These are phyloP conservation scores for Tympanopsis confertula DNA, from an alignment of 2,329 filamentous ascomycete genomes.

Conservation along the genomic window DNA sequence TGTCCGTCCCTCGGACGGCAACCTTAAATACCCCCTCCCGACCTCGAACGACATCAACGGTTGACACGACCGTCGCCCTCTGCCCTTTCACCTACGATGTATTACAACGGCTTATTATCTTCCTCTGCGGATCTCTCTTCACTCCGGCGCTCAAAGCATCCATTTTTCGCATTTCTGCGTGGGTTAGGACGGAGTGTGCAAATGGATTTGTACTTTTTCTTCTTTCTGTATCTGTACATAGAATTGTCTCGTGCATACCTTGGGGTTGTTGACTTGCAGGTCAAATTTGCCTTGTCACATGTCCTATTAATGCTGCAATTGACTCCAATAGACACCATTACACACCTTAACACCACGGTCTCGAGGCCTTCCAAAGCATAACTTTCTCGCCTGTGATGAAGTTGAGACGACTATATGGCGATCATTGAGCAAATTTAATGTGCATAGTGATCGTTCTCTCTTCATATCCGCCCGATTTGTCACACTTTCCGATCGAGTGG, in stretches of 20 bases:
- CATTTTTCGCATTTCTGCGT: constrained; percentile 1
- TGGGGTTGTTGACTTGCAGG: too few relatives aligned
- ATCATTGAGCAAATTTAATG: too few relatives aligned
- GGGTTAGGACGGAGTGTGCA: neutral
- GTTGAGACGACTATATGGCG: too few relatives aligned
- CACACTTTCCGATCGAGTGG: too few relatives aligned
- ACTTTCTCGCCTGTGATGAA: too few relatives aligned
- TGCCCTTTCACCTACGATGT: neutral
- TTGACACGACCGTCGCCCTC: neutral
- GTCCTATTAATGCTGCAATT: too few relatives aligned
- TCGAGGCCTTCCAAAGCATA: too few relatives aligned
- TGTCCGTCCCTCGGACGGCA: neutral
- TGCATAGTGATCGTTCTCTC: too few relatives aligned
- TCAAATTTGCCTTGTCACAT: too few relatives aligned
- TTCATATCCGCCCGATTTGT: too few relatives aligned
- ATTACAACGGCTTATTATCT: neutral
- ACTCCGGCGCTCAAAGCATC: constrained; percentile 1
- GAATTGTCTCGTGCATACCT: neutral
- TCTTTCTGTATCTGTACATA: neutral
- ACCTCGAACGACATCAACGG: neutral
- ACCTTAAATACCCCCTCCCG: neutral
- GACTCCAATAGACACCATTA: too few relatives aligned
- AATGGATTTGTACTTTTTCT: neutral
- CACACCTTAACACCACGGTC: too few relatives aligned
- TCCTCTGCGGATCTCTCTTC: neutral